Evolutionary conservation across 73 alveolate species (phyloP).

Genomic region (Symbiodinium natans): DNA sequence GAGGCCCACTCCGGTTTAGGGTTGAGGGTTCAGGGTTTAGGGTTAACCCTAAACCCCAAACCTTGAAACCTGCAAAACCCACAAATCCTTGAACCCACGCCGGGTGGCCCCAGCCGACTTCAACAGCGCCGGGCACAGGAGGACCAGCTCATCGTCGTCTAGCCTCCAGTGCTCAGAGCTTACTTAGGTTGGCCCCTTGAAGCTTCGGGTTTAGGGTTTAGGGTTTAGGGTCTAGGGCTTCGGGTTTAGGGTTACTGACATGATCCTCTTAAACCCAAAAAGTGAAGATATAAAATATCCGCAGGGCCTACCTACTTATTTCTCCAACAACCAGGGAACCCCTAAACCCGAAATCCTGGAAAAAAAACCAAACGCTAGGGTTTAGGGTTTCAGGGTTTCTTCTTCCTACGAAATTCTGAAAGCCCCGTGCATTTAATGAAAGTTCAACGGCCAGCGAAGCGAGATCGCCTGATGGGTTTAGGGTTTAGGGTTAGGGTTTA

Average conservation of each 20-base stretch:
- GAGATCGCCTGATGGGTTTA: no score
- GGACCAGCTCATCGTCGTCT: constrained; percentile 8
- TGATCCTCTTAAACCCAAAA: no score
- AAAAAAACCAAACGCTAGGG: no score
- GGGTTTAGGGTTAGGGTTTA: neutral
- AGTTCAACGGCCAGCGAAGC: no score
- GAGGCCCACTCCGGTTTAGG: neutral
- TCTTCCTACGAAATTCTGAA: no score
- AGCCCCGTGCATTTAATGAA: no score
- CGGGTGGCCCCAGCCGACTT: neutral
- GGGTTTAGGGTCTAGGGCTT: neutral
- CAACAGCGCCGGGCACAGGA: neutral
- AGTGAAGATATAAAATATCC: neutral
- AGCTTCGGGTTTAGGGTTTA: neutral
- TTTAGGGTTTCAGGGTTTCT: no score
- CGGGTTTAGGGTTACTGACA: neutral
- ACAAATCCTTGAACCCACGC: neutral
- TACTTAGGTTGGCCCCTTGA: neutral
- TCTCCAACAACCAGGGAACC: no score
- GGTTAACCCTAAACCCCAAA: neutral
- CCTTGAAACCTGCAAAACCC: no score
- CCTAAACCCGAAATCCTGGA: no score
- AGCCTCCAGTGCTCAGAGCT: neutral
- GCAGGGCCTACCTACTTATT: neutral
- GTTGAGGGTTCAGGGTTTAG: neutral